phyloP scores from a whole-genome alignment of 2,329 filamentous ascomycete genomes.

The Fonsecaea pugnacius region DNA sequence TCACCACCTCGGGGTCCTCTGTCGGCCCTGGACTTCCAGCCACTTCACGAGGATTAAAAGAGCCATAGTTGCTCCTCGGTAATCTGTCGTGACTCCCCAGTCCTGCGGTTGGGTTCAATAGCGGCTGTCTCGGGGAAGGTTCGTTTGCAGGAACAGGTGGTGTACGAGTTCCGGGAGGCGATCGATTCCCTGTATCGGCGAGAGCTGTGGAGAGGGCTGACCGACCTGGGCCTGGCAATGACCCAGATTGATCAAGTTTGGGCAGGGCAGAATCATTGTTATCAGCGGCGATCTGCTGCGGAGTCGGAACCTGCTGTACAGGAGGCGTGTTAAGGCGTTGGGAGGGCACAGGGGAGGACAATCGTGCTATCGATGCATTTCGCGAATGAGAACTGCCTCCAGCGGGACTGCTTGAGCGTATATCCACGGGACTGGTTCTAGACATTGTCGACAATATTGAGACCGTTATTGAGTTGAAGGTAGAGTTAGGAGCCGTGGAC shows the following conservation, averaged over 20 bases:
- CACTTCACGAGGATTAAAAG: constrained; percentile 70
- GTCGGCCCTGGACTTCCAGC: constrained; percentile 61
- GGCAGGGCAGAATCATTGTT: constrained; percentile 62
- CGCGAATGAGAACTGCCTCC: constrained; percentile 50
- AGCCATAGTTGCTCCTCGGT: constrained; percentile 78
- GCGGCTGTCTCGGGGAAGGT: constrained; percentile 19
- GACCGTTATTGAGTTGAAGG: background rate
- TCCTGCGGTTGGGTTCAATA: constrained; percentile 62
- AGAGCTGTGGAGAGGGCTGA: constrained; percentile 90
- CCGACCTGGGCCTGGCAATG: constrained; percentile 74
- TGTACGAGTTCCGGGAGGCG: constrained; percentile 48
- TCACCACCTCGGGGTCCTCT: constrained; percentile 90
- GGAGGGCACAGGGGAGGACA: constrained; percentile 62
- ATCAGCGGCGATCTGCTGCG: constrained; percentile 51
- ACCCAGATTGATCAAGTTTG: constrained; percentile 62
- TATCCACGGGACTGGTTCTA: constrained; percentile 28
- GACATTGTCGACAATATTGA: constrained; percentile 29
- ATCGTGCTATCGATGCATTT: constrained; percentile 59
- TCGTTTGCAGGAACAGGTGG: constrained; percentile 45
- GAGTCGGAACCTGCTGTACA: constrained; percentile 56
- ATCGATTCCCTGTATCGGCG: constrained; percentile 69
- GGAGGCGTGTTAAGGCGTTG: constrained; percentile 51
- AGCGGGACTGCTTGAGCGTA: constrained; percentile 28
- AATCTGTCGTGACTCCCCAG: constrained; percentile 52
- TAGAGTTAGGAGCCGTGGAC: background rate